These are phyloP conservation scores for Capsicum baccatum DNA, from an alignment of 257 asterid genomes.

Conservation along the genomic window DNA sequence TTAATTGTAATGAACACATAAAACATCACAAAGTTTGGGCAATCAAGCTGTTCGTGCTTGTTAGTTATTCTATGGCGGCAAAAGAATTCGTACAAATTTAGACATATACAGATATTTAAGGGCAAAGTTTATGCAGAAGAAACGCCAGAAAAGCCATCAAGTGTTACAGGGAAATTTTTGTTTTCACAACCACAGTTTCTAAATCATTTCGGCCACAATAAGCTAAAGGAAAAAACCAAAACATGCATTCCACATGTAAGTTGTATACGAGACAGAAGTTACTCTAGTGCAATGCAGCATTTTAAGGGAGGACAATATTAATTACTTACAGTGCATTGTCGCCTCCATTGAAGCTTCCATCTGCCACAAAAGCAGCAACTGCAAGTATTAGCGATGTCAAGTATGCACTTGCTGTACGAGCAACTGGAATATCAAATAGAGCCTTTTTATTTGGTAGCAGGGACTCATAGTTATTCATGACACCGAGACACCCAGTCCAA, in stretches of 20 bases:
- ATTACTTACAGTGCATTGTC: slow-evolving; percentile 82
- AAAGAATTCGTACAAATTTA: neutral
- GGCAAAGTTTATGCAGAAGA: neutral
- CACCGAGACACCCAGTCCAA: slow-evolving; percentile 96
- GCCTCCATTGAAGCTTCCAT: slow-evolving; percentile 91
- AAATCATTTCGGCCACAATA: neutral
- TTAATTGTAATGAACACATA: neutral
- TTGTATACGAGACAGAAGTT: neutral
- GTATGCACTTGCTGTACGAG: slow-evolving; percentile 86
- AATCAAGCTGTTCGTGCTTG: neutral
- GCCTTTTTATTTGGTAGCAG: slow-evolving; percentile 85
- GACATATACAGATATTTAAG: neutral
- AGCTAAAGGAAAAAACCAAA: neutral
- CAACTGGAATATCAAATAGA: slow-evolving; percentile 84
- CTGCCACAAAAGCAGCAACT: slow-evolving; percentile 72
- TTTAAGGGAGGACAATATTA: neutral
- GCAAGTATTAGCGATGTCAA: slow-evolving; percentile 72
- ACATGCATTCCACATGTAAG: neutral
- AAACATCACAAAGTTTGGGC: neutral
- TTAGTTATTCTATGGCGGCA: neutral
- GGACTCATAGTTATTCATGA: slow-evolving; percentile 83
- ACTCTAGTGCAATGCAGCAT: slow-evolving; percentile 10
- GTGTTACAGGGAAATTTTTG: neutral
- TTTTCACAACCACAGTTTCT: neutral
- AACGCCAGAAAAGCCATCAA: neutral